A percentile compares a stretch with the other conserved stretches of the same genome.
Evolutionary conservation across 371 early-diverging fungal species (phyloP).

Genomic region (Rhizopus arrhizus): DNA sequence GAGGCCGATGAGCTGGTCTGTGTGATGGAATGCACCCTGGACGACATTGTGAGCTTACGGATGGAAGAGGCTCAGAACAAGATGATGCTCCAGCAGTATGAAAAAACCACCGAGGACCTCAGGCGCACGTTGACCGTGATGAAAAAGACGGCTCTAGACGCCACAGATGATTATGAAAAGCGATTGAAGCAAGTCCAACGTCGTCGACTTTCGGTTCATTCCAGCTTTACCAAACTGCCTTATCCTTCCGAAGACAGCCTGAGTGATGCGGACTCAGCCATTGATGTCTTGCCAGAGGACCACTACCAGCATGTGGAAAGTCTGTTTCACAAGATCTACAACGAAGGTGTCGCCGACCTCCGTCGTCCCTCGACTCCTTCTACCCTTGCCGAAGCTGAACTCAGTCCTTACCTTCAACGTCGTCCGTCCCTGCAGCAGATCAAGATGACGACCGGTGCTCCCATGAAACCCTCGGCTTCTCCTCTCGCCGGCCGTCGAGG

Average conservation of each 20-base stretch:
- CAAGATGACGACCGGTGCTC: slow-evolving; percentile 6
- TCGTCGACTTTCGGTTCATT: slow-evolving; percentile 12
- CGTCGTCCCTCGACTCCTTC: slow-evolving; percentile 19
- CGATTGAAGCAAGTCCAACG: slow-evolving; percentile 46
- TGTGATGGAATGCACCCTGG: slow-evolving; percentile 67
- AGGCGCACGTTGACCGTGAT: slow-evolving; percentile 70
- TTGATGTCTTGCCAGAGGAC: slow-evolving; percentile 44
- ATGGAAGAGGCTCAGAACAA: slow-evolving; percentile 60
- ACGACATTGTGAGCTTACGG: slow-evolving; percentile 71
- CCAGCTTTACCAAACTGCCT: slow-evolving; percentile 18
- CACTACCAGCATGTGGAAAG: slow-evolving; percentile 42
- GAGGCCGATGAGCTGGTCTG: slow-evolving; percentile 64
- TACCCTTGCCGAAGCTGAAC: slow-evolving; percentile 11
- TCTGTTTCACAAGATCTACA: slow-evolving; percentile 62
- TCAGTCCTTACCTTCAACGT: slow-evolving; percentile 22
- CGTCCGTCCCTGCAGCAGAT: slow-evolving; percentile 8
- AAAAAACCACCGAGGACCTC: slow-evolving; percentile 65
- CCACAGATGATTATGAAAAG: slow-evolving; percentile 76
- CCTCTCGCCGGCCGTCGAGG: slow-evolving; percentile 36
- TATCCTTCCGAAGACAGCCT: slow-evolving; percentile 21
- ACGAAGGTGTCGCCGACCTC: slow-evolving; percentile 42
- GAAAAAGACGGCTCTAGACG: slow-evolving; percentile 72
- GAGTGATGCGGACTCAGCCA: slow-evolving; percentile 47
- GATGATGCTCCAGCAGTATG: slow-evolving; percentile 57
- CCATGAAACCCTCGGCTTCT: slow-evolving; percentile 40